Evolutionary conservation across 306 rosid species (phyloP).

Genomic region (Acmispon strigosus): DNA sequence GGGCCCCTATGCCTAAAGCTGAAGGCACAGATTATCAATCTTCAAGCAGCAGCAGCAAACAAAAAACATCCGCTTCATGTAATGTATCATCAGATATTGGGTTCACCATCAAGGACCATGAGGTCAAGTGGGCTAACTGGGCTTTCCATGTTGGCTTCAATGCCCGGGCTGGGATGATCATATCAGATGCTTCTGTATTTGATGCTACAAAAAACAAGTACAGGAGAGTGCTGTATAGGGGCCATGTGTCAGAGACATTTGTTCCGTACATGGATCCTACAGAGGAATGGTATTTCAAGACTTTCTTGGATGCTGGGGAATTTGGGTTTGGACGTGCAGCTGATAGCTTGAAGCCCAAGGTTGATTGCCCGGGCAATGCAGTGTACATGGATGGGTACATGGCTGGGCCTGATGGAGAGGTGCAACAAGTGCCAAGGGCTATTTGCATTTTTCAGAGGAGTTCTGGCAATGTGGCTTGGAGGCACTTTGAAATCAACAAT

Average conservation of each 20-base stretch:
- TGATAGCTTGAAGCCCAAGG: constrained; percentile 45
- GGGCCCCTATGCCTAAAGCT: constrained; percentile 64
- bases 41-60: constrained; percentile 6
- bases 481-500: constrained; percentile 79
- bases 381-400: constrained; percentile 59
- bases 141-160: constrained; percentile 70
- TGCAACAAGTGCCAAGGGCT: constrained; percentile 58
- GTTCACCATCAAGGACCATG: constrained; percentile 39
- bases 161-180: constrained; percentile 66
- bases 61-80: constrained; percentile 14
- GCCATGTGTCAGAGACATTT: constrained; percentile 83
- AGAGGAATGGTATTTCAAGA: constrained; percentile 72
- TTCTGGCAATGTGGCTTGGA: constrained; percentile 65
- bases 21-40: constrained; percentile 61
- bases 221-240: constrained; percentile 67
- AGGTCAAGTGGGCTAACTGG: constrained; percentile 80
- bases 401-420: constrained; percentile 61
- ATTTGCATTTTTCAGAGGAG: constrained; percentile 70
- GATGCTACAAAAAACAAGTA: constrained; percentile 37
- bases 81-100: constrained; percentile 33
- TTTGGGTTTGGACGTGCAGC: constrained; percentile 85
- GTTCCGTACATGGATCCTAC: constrained; percentile 88
- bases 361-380: constrained; percentile 76
- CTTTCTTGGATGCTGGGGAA: constrained; percentile 87
- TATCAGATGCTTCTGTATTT: constrained; percentile 75